Evolutionary conservation across 257 asterid species (phyloP).

Genomic region (Primulina huaijiensis): DNA sequence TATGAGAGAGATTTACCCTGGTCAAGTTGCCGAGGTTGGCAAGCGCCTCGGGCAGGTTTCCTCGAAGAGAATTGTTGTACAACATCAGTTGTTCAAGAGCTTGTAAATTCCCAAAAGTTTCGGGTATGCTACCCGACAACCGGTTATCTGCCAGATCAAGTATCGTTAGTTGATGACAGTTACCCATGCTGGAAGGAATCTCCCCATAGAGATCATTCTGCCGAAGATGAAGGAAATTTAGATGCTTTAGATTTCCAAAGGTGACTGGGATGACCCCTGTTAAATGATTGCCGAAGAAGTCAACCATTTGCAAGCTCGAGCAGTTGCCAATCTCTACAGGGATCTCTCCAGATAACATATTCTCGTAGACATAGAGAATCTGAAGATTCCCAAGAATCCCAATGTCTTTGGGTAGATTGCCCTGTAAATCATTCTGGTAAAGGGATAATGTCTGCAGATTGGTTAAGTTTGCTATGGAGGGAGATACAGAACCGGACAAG

Average conservation of each 20-base stretch:
- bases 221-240: conserved; percentile 70
- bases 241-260: conserved; percentile 60
- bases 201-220: conserved; percentile 80
- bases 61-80: conserved; percentile 77
- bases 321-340: conserved; percentile 81
- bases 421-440: conserved; percentile 61
- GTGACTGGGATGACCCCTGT: conserved; percentile 63
- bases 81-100: conserved; percentile 76
- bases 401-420: conserved; percentile 62
- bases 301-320: conserved; percentile 65
- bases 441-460: conserved; percentile 64
- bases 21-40: conserved; percentile 54
- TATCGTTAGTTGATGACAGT: conserved; percentile 50
- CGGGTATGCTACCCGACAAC: conserved; percentile 68
- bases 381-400: conserved; percentile 71
- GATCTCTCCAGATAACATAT: conserved; percentile 71
- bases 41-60: conserved; percentile 63
- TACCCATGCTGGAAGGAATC: conserved; percentile 70
- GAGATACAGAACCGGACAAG: conserved; percentile 61
- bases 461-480: conserved; percentile 51
- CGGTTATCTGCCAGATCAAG: conserved; percentile 86
- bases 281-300: conserved; percentile 75
- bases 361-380: conserved; percentile 67
- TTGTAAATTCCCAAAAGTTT: conserved; percentile 53
- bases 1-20: conserved; percentile 71